phyloP scores from a whole-genome alignment of 2,329 filamentous ascomycete genomes.

The Paracoccidioides brasiliensis region DNA sequence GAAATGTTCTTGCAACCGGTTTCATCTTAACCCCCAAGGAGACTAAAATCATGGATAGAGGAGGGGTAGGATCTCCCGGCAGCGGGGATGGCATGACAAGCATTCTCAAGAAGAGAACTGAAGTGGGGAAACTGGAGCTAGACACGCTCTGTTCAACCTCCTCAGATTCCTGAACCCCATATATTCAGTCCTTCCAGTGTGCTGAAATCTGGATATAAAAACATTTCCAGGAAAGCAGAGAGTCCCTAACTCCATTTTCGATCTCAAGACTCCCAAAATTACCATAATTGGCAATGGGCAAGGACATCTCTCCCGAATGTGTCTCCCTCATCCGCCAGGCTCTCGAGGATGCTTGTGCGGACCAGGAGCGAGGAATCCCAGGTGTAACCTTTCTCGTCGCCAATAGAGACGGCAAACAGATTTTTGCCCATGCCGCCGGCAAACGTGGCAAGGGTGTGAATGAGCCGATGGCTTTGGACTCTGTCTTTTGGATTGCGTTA shows the following conservation, averaged over 20 bases:
- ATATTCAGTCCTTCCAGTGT: background rate
- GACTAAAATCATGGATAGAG: background rate
- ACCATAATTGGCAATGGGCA: conserved; percentile 3
- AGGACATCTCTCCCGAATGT: conserved; percentile 5
- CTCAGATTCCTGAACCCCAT: background rate
- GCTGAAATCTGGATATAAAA: background rate
- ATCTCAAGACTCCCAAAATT: background rate
- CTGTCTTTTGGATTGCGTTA: conserved; percentile 46
- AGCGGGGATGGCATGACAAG: background rate
- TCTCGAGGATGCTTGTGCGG: conserved; percentile 14
- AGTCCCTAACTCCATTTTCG: background rate
- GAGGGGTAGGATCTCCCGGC: background rate
- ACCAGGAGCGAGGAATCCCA: conserved; percentile 31
- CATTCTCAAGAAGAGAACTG: background rate
- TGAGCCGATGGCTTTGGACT: conserved; percentile 47
- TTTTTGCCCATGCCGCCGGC: conserved; percentile 39
- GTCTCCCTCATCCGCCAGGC: conserved; percentile 4
- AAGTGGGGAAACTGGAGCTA: background rate
- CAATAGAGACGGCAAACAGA: conserved; percentile 35
- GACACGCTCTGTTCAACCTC: background rate
- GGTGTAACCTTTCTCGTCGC: conserved; percentile 37
- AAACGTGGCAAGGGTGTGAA: conserved; percentile 30
- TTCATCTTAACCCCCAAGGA: too few relatives aligned
- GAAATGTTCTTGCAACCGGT: too few relatives aligned
- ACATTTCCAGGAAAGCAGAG: background rate